Evolutionary conservation across 2,329 filamentous ascomycete species (phyloP).

Genomic region (Cordyceps cateniannulata): DNA sequence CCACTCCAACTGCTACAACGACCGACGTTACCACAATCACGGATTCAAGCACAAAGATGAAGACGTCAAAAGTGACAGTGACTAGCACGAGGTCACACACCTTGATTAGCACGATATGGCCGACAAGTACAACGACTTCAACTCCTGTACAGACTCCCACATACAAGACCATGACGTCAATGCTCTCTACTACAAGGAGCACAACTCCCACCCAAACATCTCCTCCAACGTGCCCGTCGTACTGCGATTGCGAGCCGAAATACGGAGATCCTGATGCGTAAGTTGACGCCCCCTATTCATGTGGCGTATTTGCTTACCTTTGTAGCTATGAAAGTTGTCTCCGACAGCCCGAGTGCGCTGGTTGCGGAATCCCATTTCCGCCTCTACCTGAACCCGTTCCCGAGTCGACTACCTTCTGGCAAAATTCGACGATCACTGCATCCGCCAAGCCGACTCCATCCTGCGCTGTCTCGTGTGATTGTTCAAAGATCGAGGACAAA

Average conservation of each 20-base stretch:
- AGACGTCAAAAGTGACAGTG: not conserved
- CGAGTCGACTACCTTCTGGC: conserved; percentile 14
- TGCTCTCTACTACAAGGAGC: not conserved
- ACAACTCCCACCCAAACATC: not conserved
- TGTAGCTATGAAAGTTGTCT: conserved; percentile 3
- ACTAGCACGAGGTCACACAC: not conserved
- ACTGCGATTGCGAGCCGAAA: conserved; percentile 9
- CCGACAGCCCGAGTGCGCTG: conserved; percentile 8
- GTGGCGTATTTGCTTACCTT: not conserved
- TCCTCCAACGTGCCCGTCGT: conserved; percentile 5
- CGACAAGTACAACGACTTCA: not conserved
- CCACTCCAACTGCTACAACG: not conserved
- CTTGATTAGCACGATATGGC: too few relatives aligned
- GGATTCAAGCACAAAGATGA: not conserved
- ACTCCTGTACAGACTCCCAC: not conserved
- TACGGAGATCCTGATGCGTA: conserved; percentile 9
- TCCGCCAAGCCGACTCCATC: conserved; percentile 4
- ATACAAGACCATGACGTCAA: not conserved
- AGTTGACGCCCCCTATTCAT: not conserved
- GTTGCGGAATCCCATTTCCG: conserved; percentile 6
- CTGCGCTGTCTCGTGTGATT: conserved; percentile 21
- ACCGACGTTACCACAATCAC: not conserved
- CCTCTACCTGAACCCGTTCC: not conserved
- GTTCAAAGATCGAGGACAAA: conserved; percentile 21
- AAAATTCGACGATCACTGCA: not conserved